Evolutionary conservation across 768 basidiomycete genomes (phyloP), one percentile per base, ranked within the genome.

Genomic region (Boletus tomentosulus): DNA sequence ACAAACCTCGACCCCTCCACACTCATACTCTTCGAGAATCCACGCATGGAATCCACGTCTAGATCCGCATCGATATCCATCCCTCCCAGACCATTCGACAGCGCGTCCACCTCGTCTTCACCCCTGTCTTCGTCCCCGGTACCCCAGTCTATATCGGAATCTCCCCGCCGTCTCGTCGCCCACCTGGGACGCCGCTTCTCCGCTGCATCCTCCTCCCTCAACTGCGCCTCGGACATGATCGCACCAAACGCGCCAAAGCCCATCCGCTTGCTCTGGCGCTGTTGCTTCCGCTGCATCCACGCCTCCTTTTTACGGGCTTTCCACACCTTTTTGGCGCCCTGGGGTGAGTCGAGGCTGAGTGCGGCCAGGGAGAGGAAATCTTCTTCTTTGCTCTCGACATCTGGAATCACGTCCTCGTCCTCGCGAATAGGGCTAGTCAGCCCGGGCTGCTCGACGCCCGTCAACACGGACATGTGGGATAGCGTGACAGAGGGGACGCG

Each of bases 111-210:
- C 7, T 43, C 70, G 44, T 69, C 69, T 9, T 48, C 48, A 65
- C 64, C 58, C 11, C 67, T 74, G 8, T 62, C 74, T 9, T 70
- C 75, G 13, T 72, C 74, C 4, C 66, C 72, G 44, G 76, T 78
- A 2, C 83, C 85, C 83, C 83, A 87, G 41, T 87, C 82, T 12
- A 89, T 55, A 62, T 89, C 89, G 28, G 84, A 85, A 63, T 86
- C 86, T 0, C 76, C 85, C 42, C 73, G 69, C 48, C 86, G 76
- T 66, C 81, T 71, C 58, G 83, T 76, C n/a, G 73, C 71, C 67
- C 73, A 70, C 51, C 73, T 71, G 3, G 75, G 69, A 61, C 78
- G 73, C 24, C 46, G 62, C 24, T 47, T 57, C 30, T 76, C 74
- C 15, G 49, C 57, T 4, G 51, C 59, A 35, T 67, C 62, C 11